Evolutionary conservation across 1,284 basidiomycete genomes (phyloP), one percentile per base, ranked within the genome.

Genomic region (Sporisorium iseilematis-ciliati): DNA sequence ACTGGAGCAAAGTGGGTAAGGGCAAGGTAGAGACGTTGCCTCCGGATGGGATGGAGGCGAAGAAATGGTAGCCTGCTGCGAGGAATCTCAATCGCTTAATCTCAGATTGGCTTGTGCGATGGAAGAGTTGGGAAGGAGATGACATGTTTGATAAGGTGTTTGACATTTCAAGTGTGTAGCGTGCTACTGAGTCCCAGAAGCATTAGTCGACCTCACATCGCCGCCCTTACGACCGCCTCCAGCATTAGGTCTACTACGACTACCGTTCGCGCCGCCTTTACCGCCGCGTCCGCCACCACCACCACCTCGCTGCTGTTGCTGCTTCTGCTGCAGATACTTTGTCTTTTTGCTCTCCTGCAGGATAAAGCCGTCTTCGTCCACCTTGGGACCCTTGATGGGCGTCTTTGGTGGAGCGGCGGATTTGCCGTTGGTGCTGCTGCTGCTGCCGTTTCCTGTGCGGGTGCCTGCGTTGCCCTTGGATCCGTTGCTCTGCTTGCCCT

Each of bases 1-100:
- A 85, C 56, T 85, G 83, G 83, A 71, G 60, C 42, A 82, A 84
- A 51, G 83, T 85, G 6, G 70, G 73, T 26, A 71, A 75, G 45
- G 65, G 50, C 11, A 65, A 51, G 33, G 72, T 77, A 18, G 48
- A 61, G 29, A 71, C 75, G 0, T 49, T 64, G 2, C 79, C 83
- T 35, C 83, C 83, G 2, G 64, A 80, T 5, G 83, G 83, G 8
- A 82, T 85, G 82, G 81, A 77, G 62, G 77, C 81, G 7, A 74
- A 76, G 23, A 66, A 69, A 31, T 85, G 75, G 66, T 72, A 74
- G 38, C 3, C 33, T 20, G n/a, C 43, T 23, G 12, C 26, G n/a
- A n/a, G 33, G 31, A 50, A 49, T 49, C 48, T 49, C 48, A 51
- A 38, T 23, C 4, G 31, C 46, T 16, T 2, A 8, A 16, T 33